phyloP scores from a whole-genome alignment of 2,329 filamentous ascomycete genomes.

The Verticillium tricorpus region DNA sequence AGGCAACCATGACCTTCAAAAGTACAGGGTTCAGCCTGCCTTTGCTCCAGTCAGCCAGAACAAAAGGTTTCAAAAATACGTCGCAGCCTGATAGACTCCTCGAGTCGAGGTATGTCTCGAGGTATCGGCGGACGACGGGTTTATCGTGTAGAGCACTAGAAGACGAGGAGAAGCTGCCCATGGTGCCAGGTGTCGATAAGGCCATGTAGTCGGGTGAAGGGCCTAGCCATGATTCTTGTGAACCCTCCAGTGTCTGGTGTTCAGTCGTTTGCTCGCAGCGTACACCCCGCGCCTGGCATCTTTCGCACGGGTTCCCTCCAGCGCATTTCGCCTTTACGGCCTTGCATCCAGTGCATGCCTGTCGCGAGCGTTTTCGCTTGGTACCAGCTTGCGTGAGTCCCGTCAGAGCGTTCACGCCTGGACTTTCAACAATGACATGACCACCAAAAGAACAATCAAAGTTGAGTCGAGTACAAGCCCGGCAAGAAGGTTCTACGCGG shows the following conservation, averaged over 20 bases:
- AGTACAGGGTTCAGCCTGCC: constrained; percentile 14
- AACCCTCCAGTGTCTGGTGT: not conserved
- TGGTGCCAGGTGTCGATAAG: not conserved
- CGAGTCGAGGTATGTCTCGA: constrained; percentile 19
- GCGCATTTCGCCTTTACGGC: constrained; percentile 29
- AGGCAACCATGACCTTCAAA: constrained; percentile 16
- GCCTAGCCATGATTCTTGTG: not conserved
- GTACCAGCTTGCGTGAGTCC: constrained; percentile 21
- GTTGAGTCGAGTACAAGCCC: not conserved
- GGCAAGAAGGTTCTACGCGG: not conserved
- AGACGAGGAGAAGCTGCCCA: not conserved
- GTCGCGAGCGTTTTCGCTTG: constrained; percentile 16
- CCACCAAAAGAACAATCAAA: not conserved
- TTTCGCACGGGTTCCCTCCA: constrained; percentile 12
- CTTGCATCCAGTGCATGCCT: constrained; percentile 28
- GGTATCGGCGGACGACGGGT: not conserved
- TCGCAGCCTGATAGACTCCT: constrained; percentile 8
- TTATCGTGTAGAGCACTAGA: not conserved
- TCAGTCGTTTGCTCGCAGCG: not conserved
- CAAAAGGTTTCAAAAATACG: constrained; percentile 17
- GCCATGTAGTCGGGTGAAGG: not conserved
- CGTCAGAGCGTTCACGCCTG: too few species aligned
- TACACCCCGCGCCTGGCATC: not conserved
- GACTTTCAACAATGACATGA: not conserved
- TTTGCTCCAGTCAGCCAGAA: constrained; percentile 19